Base-by-base conservation (phyloP, 176 grass and related monocot species). In the Thinopyrum elongatum region DNA sequence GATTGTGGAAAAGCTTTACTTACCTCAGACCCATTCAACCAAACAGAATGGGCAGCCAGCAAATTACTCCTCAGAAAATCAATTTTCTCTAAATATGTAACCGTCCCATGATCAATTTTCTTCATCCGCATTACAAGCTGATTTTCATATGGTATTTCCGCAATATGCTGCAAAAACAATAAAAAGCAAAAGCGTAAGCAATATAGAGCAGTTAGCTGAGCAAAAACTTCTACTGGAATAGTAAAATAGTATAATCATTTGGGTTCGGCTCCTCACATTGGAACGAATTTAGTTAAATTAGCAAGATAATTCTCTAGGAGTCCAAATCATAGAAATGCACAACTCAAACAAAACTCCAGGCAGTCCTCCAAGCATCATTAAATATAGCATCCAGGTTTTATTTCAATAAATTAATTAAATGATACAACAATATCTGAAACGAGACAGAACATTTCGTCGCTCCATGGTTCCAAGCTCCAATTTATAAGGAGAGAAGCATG, bases 61-160 rank as follows among this genome's bases (percentile, higher is more conserved):
- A 98, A 90, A 83, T 98, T 98, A 70, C 83, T 90, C 73, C 89
- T 87, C 22, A 98, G 81, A 87, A 98, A 91, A 80, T 86, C 88
- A 44, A 93, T 95, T 95, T 95, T 95, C 73, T 98, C 89, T 82
- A 98, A 86, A 87, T 98, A 98, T 23, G 93, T 98, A 67, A 95
- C 89, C 74, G 95, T 98, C 55, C 93, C 93, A 83, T 98, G 95
- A 89, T 98, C 84, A 74, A 92, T 78, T 84, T 83, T 91, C 86
- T 95, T 98, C 10, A 78, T 90, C 35, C 3, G 90, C 83, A 68
- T 44, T 74, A 98, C 73, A 86, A 94, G 82, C 58, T 95, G 77
- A 90, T 98, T 98, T 91, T 98, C 93, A 62, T 98, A 95, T 9
- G 91, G 93, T 86, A 94, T 98, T 88, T 98, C 95, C 80, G 93